phyloP scores from a whole-genome alignment of 208 protist genomes.

The Crithidia expoeki region DNA sequence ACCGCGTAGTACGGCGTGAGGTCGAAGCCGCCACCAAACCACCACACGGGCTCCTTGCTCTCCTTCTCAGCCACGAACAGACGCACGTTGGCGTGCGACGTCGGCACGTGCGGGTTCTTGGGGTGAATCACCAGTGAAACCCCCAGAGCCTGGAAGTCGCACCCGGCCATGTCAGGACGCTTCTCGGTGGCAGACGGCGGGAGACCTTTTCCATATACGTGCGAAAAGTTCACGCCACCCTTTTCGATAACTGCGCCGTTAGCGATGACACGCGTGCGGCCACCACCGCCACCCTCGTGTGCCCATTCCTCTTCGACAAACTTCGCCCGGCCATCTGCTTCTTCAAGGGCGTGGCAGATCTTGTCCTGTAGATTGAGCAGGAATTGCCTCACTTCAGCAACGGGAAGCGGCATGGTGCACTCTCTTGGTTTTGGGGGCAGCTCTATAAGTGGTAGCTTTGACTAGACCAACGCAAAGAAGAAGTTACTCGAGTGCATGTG shows the following conservation, averaged over 20 bases:
- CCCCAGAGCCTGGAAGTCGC: constrained; percentile 75
- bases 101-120: constrained; percentile 78
- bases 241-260: constrained; percentile 71
- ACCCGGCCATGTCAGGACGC: constrained; percentile 40
- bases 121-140: constrained; percentile 86
- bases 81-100: constrained; percentile 88
- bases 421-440: not conserved
- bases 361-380: constrained; percentile 49
- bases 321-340: constrained; percentile 43
- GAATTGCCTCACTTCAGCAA: constrained; percentile 41
- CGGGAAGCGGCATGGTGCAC: constrained; percentile 17
- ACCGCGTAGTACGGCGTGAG: constrained; percentile 87
- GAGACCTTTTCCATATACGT: constrained; percentile 57
- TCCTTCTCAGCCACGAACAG: constrained; percentile 75
- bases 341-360: constrained; percentile 55
- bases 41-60: constrained; percentile 62
- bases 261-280: constrained; percentile 61
- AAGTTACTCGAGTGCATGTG: no score
- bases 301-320: constrained; percentile 71
- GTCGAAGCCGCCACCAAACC: constrained; percentile 92
- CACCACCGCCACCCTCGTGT: constrained; percentile 52
- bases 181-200: constrained; percentile 44
- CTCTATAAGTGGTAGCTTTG: not conserved
- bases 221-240: constrained; percentile 81
- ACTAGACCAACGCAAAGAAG: not conserved